A percentile compares a stretch with the other conserved stretches of the same genome.
Conservation (phyloP, 495 filamentous ascomycete species). For the Hapsidospora chrysogenum region DNA sequence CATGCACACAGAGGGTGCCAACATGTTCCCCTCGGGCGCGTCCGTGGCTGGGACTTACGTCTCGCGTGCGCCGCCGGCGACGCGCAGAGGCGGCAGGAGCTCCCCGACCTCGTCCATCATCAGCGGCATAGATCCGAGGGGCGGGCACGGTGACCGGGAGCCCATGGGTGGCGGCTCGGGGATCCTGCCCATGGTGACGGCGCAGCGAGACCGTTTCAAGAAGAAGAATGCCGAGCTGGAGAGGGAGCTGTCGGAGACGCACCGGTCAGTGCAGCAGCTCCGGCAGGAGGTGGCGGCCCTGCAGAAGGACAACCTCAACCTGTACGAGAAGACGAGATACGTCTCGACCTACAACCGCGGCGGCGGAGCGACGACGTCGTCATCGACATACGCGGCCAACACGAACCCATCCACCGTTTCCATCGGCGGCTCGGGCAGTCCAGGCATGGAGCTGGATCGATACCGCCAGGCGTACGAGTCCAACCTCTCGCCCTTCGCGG, state of each 20-base stretch:
- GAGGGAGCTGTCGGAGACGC: constrained; percentile 68
- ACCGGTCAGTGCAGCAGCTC: constrained; percentile 67
- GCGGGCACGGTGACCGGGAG: constrained; percentile 46
- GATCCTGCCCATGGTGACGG: constrained; percentile 94
- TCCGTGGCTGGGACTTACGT: constrained; percentile 89
- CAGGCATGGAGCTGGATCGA: constrained; percentile 58
- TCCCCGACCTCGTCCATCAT: constrained; percentile 97
- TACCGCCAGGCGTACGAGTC: constrained; percentile 91
- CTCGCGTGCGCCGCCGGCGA: constrained; percentile 57
- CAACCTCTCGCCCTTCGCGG: constrained; percentile 87
- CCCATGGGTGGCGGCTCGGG: constrained; percentile 69
- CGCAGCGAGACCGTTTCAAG: constrained; percentile 96
- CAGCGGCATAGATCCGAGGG: constrained; percentile 70
- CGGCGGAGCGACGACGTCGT: constrained; percentile 41
- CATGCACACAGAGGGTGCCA: constrained; percentile 69
- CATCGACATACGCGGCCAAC: constrained; percentile 51
- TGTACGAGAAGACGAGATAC: constrained; percentile 97
- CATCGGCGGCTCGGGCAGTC: constrained; percentile 29
- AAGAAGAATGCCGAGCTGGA: constrained; percentile 87
- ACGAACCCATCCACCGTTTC: constrained; percentile 54
- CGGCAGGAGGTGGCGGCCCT: constrained; percentile 82
- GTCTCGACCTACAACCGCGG: constrained; percentile 77
- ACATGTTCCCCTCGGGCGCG: constrained; percentile 68
- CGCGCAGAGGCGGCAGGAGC: constrained; percentile 40
- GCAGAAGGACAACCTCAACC: constrained; percentile 88